phyloP scores from a whole-genome alignment of 441 rosid genomes.

The Kokia cookei region DNA sequence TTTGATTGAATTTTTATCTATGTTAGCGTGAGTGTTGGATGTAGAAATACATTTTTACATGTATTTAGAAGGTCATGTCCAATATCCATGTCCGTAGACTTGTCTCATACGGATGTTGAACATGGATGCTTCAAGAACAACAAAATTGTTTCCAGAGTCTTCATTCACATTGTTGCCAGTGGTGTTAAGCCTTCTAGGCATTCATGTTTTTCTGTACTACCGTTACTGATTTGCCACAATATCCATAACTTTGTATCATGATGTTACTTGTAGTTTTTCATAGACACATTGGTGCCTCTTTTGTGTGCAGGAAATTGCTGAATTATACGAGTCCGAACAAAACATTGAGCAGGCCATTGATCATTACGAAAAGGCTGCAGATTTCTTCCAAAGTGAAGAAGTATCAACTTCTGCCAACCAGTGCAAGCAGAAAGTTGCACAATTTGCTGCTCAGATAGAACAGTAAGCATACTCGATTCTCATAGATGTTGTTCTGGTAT shows the following conservation, averaged over 20 bases:
- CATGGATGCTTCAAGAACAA: neutral
- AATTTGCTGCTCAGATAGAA: conserved; percentile 72
- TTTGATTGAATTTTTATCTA: neutral
- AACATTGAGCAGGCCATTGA: conserved; percentile 68
- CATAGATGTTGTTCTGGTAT: conserved; percentile 3
- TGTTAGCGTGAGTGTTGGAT: neutral
- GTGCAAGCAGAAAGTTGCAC: conserved; percentile 96
- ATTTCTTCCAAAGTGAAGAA: conserved; percentile 89
- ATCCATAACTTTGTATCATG: neutral
- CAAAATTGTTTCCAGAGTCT: neutral
- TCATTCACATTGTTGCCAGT: neutral
- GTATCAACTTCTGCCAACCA: conserved; percentile 93
- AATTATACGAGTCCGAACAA: conserved; percentile 69
- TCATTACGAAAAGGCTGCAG: conserved; percentile 87
- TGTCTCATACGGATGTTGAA: neutral
- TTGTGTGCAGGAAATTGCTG: conserved; percentile 80
- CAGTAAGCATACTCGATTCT: conserved; percentile 44
- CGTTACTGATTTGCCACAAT: neutral
- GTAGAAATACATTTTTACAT: neutral
- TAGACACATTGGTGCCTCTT: neutral
- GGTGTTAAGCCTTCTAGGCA: neutral
- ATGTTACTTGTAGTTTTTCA: neutral
- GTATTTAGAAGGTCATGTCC: neutral
- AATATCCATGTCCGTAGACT: neutral
- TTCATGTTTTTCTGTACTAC: neutral